These are phyloP conservation scores for Colletotrichum tabaci DNA, from an alignment of 2,329 filamentous ascomycete genomes.

Conservation along the genomic window DNA sequence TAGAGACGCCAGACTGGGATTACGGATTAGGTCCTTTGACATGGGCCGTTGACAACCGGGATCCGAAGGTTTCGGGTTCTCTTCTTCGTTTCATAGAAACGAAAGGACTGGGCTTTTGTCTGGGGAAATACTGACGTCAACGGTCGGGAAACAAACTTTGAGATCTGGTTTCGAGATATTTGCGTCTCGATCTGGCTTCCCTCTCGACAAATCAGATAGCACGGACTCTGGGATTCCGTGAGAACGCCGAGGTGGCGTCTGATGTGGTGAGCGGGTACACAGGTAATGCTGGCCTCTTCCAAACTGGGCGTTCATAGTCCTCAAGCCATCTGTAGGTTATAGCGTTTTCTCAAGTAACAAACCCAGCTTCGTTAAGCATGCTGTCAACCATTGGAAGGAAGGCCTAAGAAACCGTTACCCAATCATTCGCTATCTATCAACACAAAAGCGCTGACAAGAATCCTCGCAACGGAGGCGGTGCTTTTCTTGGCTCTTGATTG, in stretches of 20 bases:
- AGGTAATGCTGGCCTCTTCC: too few species aligned
- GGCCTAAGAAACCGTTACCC: too few species aligned
- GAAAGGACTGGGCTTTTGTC: not conserved
- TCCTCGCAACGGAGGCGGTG: too few species aligned
- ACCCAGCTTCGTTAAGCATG: too few species aligned
- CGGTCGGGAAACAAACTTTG: not conserved
- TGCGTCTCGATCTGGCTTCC: not conserved
- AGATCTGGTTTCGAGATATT: not conserved
- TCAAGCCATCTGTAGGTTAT: too few species aligned
- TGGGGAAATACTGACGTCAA: not conserved
- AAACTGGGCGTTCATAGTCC: too few species aligned
- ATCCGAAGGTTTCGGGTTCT: slow-evolving; percentile 15
- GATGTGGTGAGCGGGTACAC: too few species aligned
- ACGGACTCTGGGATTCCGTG: not conserved
- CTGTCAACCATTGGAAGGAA: too few species aligned
- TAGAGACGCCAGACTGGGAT: not conserved
- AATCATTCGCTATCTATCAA: too few species aligned
- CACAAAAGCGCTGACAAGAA: too few species aligned
- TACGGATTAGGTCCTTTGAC: not conserved
- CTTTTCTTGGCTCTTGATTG: too few species aligned
- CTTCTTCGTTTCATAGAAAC: slow-evolving; percentile 13
- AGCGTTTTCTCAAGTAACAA: too few species aligned
- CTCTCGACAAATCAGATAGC: not conserved
- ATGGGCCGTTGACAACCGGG: not conserved
- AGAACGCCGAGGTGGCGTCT: not conserved